These are phyloP conservation scores for Lepidium sativum DNA, from an alignment of 345 rosid genomes.

Conservation along the genomic window DNA sequence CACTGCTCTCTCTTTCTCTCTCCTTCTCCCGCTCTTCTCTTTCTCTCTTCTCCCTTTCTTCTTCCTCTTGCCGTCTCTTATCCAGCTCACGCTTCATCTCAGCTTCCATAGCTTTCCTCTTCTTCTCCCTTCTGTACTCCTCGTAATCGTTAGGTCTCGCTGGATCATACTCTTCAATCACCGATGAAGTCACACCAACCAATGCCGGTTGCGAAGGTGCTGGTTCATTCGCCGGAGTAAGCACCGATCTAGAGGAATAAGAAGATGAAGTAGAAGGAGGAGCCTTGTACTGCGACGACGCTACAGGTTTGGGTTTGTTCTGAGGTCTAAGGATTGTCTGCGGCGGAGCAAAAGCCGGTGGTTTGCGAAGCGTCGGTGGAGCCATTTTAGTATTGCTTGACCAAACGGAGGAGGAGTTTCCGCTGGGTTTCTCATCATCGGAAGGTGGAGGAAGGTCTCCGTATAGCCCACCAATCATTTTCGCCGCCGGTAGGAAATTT, in stretches of 20 bases:
- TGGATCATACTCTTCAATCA: conserved; percentile 91
- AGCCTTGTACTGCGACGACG: conserved; percentile 15
- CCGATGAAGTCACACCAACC: conserved; percentile 69
- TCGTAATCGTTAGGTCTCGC: conserved; percentile 93
- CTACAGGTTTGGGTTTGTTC: conserved; percentile 36
- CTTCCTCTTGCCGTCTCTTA: conserved; percentile 74
- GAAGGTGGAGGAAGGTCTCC: conserved; percentile 99
- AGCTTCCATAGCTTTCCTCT: conserved; percentile 64
- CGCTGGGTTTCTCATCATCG: conserved; percentile 64
- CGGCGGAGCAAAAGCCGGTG: conserved; percentile 52
- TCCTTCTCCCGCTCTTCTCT: conserved; percentile 44
- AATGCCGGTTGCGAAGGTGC: conserved; percentile 52
- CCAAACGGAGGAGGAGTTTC: conserved; percentile 61
- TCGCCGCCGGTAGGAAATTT: neutral
- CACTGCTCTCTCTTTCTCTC: conserved; percentile 28
- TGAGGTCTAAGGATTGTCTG: conserved; percentile 61
- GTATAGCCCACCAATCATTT: conserved; percentile 89
- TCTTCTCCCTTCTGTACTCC: conserved; percentile 72
- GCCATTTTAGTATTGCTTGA: conserved; percentile 83
- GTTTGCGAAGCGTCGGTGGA: conserved; percentile 88
- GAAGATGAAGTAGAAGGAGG: neutral
- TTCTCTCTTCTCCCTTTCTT: conserved; percentile 54
- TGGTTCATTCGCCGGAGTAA: conserved; percentile 14
- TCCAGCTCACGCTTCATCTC: conserved; percentile 77
- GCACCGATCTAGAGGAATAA: neutral